Evolutionary conservation across 495 filamentous ascomycete genomes (phyloP).

Genomic region (Neurospora tetraspora): DNA sequence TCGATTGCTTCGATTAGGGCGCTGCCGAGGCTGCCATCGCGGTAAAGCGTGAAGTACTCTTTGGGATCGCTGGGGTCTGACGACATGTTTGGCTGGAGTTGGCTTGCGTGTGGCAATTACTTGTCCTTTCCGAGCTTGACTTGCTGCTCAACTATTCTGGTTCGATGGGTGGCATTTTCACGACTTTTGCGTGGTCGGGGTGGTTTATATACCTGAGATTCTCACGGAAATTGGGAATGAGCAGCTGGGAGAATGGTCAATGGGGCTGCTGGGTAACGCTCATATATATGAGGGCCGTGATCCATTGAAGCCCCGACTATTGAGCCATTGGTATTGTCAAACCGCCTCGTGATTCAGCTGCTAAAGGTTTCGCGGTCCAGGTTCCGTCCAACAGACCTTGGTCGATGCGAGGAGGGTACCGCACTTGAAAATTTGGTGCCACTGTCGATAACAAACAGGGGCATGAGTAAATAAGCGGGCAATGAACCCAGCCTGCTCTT

Average conservation of each 20-base stretch:
- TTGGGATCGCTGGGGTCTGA: neutral
- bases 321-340: neutral
- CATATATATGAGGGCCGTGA: neutral
- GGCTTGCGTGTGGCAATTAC: neutral
- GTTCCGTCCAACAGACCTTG: neutral
- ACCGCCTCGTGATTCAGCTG: neutral
- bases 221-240: too few relatives aligned
- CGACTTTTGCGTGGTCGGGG: too few relatives aligned
- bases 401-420: too few relatives aligned
- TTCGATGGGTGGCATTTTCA: too few relatives aligned
- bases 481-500: too few relatives aligned
- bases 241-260: neutral
- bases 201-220: too few relatives aligned
- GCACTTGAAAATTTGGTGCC: too few relatives aligned
- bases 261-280: neutral
- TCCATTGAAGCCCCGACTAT: neutral
- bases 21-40: neutral
- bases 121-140: too few relatives aligned
- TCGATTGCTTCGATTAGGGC: slow-evolving; percentile 1
- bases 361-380: neutral
- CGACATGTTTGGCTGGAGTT: neutral
- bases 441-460: neutral
- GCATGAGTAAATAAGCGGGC: neutral
- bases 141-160: too few relatives aligned
- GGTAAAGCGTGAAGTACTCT: neutral